Conservation (phyloP, 2,329 filamentous ascomycete genomes). For the Trichoderma cornu-damae region DNA sequence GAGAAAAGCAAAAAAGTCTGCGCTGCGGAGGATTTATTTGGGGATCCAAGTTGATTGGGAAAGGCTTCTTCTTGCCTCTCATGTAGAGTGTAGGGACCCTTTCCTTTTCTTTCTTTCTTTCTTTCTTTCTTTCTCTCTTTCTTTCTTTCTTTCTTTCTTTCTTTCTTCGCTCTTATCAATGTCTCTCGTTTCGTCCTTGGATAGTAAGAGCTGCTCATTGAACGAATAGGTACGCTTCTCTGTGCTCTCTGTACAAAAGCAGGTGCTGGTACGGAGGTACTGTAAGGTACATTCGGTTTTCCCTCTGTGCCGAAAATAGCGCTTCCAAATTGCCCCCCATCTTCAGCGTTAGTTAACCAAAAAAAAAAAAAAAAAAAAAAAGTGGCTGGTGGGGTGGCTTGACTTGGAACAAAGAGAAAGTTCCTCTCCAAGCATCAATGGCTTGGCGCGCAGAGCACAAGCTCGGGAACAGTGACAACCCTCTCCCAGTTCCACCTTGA, state of each 20-base stretch:
- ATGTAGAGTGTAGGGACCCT: constrained; percentile 4
- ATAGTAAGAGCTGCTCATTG: background rate
- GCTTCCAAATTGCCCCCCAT: background rate
- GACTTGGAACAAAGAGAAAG: background rate
- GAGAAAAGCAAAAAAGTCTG: background rate
- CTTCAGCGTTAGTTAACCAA: no score
- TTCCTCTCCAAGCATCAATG: constrained; percentile 19
- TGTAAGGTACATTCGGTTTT: no score
- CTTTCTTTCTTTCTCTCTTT: no score
- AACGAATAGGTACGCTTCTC: no score
- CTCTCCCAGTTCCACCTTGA: constrained; percentile 10
- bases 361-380: background rate
- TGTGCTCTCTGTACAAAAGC: no score
- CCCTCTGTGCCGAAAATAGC: no score
- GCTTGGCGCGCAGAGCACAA: constrained; percentile 11
- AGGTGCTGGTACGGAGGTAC: no score
- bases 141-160: background rate
- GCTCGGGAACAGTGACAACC: constrained; percentile 20
- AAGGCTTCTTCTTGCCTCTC: background rate
- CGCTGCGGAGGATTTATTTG: background rate
- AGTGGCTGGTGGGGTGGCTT: constrained; percentile 15
- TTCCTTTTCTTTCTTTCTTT: no score
- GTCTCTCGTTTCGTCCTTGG: no score
- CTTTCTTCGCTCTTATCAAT: background rate
- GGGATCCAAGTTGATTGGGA: background rate